Base-by-base conservation (phyloP, 805 yeast species). In the Wickerhamomyces queroliae region DNA sequence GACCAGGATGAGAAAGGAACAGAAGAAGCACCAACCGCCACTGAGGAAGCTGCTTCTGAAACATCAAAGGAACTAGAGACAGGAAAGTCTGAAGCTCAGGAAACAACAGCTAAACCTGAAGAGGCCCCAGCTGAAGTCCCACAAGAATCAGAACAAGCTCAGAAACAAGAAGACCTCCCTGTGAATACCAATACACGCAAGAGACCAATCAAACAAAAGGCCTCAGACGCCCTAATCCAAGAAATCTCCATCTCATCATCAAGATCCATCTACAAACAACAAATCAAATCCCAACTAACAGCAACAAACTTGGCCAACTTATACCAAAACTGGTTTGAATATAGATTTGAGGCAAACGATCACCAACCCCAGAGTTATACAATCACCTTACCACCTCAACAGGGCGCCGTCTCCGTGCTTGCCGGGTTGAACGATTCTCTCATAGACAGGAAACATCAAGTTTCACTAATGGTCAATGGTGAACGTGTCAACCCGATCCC, bases 321-420 rank as follows among this genome's bases (percentile, higher is more conserved):
- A 7, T 48, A 47, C 18, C 56, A 58, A 29, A 58, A 59, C 35
- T 55, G 64, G 56, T 66, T 66, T 45, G 69, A 66, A 48, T 55
- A 61, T 34, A 49, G 45, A 20, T 49, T 68, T 30, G 60, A 60
- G 17, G 67, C 77, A 13, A 47, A 61, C 23, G 61, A 56, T 33
- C 56, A 48, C 38, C 61, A 60, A 17, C 56, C 64, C 1, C 53
- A 62, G 15, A 63, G 69, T 10, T 72, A 64, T 48, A 48, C 78
- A 6, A 45, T 76, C 19, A 63, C 66, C 13, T 56, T 80, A 38
- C 79, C 82, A 11, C 56, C 66, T 11, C 61, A 63, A 33, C 71
- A 74, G 29, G 68, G 70, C 25, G 67, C 78, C 1, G 55, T 77
- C 34, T 62, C 70, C 5, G 54, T 77, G 4, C 51, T 64, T 18